Base-by-base conservation (phyloP, 257 asterid species). In the Salvia hispanica region DNA sequence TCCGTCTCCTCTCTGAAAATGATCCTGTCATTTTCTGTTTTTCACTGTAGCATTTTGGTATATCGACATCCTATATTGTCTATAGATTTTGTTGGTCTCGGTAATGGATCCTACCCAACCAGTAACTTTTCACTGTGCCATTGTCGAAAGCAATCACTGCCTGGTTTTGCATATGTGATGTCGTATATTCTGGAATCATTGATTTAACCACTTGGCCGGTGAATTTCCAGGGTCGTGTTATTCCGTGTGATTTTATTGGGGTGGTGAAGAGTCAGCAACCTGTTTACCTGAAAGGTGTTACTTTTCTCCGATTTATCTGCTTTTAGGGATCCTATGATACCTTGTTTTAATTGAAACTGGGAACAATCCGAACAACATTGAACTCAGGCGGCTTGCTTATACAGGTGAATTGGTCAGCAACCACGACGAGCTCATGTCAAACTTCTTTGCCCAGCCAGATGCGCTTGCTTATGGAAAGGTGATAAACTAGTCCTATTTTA, bases 391-490 rank as follows among this genome's bases (percentile, higher is more conserved):
- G 48, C 62, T 71, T 75, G 77, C 58, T 85, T 70, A 25, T 77
- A 46, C 87, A 94, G 99, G 88, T 81, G 97, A 94, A 83, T 69
- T 87, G 71, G 99, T 91, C 69, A 84, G 86, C 68, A 91, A 94
- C 88, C 99, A 94, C 55, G 97, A 94, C 70, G 99, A 94, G 82
- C 97, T 94, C 78, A 94, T 94, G 99, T 94, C 99, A 0, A 94
- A 94, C 92, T 94, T 91, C 85, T 94, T 91, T 80, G 99, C 99
- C 44, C 99, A 94, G 86, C 96, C 99, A 18, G 99, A 94, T 81
- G 99, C 99, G 72, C 95, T 94, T 31, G 96, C 99, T 53, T 91
- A 88, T 74, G 99, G 99, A 58, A 94, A 94, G 96, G 99, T 87
- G 62, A 64, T 58, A 70, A 25, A 15, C 25, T 58, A 31, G 28